Base-by-base conservation (phyloP, 176 grass and related monocot species). In the Aegilops speltoides region DNA sequence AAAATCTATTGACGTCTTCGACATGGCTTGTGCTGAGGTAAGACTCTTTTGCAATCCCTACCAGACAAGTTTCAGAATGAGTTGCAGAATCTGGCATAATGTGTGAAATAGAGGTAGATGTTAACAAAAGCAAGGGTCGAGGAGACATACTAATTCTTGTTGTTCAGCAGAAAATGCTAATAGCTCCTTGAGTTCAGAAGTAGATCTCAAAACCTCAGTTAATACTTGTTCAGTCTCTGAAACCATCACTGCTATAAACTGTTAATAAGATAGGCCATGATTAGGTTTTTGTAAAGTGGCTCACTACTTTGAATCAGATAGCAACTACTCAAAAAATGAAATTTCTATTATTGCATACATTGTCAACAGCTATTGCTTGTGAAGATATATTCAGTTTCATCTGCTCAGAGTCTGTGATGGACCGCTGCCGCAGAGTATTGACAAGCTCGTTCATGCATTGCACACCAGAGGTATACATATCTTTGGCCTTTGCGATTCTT, bases 221-320 rank as follows among this genome's bases (percentile, higher is more conserved):
- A 90, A 76, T 76, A 97, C 68, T 83, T 87, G 89, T 64, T 95
- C 87, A 16, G 85, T 82, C 50, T 97, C 95, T 25, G 91, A 93
- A 91, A 80, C 82, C 82, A 90, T 90, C 81, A 79, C 52, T 54
- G 84, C 82, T 56, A 97, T 68, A 89, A 97, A 92, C 95, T 97
- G 68, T 76, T 34, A 59, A 63, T 32, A 74, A 89, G 24, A 79
- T 22, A 86, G 28, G 23, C 5, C 76, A 19, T 83, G 72, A 85
- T 76, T 83, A 83, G 67, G 40, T n/a, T 16, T 16, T 29, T 63
- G 66, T 64, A 68, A 25, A 82, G 29, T 75, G 32, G 5, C 66
- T 29, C 41, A 5, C 26, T 63, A 33, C 68, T 74, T 40, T 90
- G 48, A 17, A 77, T 64, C n/a, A 87, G 81, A 74, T 80, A 64